Evolutionary conservation across 176 grass and related monocot genomes (phyloP).

Genomic region (Oryza meyeriana): DNA sequence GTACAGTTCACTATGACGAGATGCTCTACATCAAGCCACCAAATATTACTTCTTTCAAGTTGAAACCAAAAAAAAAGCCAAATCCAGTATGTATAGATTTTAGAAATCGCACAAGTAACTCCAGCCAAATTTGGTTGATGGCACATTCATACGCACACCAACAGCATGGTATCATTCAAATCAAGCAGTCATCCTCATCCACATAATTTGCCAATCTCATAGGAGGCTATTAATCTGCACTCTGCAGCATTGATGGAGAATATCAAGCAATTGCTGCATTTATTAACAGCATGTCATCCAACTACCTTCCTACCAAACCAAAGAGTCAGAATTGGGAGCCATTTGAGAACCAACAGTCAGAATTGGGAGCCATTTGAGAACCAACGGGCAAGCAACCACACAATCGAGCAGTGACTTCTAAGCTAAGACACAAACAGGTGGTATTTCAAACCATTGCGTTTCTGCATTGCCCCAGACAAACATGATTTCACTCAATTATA

Average conservation of each 20-base stretch:
- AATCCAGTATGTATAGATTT: not conserved
- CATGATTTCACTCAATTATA: slow-evolving; percentile 22
- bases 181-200: not conserved
- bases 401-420: not conserved
- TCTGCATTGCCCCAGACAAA: not conserved
- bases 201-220: not conserved
- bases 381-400: not conserved
- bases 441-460: not conserved
- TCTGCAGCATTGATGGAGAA: not conserved
- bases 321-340: not conserved
- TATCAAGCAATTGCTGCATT: slow-evolving; percentile 1
- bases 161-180: not conserved
- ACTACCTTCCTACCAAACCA: not conserved
- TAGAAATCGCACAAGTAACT: not conserved
- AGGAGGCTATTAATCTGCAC: not conserved
- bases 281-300: not conserved
- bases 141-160: not conserved
- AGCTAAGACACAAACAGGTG: not conserved
- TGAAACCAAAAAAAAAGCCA: not conserved
- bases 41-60: slow-evolving; percentile 23
- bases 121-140: slow-evolving; percentile 4
- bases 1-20: not conserved
- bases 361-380: not conserved
- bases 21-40: not conserved
- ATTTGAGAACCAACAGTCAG: not conserved